Evolutionary conservation across 208 protist species (phyloP).

Genomic region (Crithidia acanthocephali): DNA sequence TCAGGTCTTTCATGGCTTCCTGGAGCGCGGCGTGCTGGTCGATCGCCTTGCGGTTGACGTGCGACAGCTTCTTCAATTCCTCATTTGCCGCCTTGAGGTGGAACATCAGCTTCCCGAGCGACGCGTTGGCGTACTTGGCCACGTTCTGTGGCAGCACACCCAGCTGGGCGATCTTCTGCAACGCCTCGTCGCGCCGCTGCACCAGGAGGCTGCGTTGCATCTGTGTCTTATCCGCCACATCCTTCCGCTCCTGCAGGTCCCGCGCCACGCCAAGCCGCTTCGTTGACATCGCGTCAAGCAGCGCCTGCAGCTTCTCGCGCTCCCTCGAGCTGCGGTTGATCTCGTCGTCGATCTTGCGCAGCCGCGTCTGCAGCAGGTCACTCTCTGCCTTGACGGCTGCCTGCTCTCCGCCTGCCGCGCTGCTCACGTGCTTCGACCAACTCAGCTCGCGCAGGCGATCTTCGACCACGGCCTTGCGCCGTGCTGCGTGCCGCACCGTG

Average conservation of each 20-base stretch:
- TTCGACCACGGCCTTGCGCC: constrained; percentile 51
- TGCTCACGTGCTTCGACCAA: constrained; percentile 50
- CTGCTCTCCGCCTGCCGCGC: constrained; percentile 42
- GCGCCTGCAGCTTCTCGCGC: constrained; percentile 45
- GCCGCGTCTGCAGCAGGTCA: constrained; percentile 44
- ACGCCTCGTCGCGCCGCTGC: constrained; percentile 85
- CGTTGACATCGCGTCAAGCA: constrained; percentile 49
- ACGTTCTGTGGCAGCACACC: constrained; percentile 82
- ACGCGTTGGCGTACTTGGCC: constrained; percentile 34
- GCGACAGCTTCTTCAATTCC: constrained; percentile 89
- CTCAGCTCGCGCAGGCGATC: constrained; percentile 71
- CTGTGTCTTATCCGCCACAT: constrained; percentile 59
- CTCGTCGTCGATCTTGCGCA: constrained; percentile 43
- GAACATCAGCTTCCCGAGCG: constrained; percentile 83
- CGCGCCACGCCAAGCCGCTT: constrained; percentile 42
- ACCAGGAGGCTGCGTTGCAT: constrained; percentile 70
- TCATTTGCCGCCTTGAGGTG: constrained; percentile 79
- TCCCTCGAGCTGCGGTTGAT: constrained; percentile 55
- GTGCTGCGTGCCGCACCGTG: constrained; percentile 59
- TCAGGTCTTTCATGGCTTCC: constrained; percentile 88
- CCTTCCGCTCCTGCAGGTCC: constrained; percentile 66
- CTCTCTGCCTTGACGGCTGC: constrained; percentile 60
- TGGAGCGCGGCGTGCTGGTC: constrained; percentile 97
- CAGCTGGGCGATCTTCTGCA: constrained; percentile 92
- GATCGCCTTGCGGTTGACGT: constrained; percentile 99